These are phyloP conservation scores for Bruguiera gymnorhiza DNA, from an alignment of 345 rosid genomes.

Conservation along the genomic window DNA sequence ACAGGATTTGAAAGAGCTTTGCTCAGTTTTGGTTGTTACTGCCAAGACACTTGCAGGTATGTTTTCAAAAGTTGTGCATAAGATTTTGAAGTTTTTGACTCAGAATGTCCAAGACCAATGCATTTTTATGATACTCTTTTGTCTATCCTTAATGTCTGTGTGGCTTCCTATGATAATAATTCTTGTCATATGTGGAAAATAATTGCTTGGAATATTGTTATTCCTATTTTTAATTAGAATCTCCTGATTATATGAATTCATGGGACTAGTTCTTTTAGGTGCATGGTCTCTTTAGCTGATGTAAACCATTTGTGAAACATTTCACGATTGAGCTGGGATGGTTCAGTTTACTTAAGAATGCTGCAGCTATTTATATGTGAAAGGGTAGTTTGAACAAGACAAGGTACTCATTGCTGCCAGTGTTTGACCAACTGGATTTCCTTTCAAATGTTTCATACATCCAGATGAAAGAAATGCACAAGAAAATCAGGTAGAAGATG, in stretches of 20 bases:
- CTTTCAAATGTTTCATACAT: constrained; percentile 8
- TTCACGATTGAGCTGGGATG: not conserved
- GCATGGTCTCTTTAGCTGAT: not conserved
- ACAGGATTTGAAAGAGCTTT: constrained; percentile 86
- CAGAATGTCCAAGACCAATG: not conserved
- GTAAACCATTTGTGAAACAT: not conserved
- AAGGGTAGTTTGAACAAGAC: not conserved
- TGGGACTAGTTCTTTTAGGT: not conserved
- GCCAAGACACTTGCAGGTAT: constrained; percentile 78
- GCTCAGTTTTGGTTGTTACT: constrained; percentile 88
- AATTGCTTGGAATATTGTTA: constrained; percentile 4
- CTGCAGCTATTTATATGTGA: not conserved
- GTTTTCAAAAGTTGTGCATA: not conserved
- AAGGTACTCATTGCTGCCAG: not conserved
- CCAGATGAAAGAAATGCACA: constrained; percentile 52
- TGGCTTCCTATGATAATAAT: constrained; percentile 8
- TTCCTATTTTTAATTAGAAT: not conserved
- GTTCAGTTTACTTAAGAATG: not conserved
- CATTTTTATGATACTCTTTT: not conserved
- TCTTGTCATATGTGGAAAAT: not conserved
- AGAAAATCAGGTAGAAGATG: constrained; percentile 49
- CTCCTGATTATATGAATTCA: constrained; percentile 1
- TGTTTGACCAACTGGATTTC: not conserved
- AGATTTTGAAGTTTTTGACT: not conserved
- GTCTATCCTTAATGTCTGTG: not conserved